Base-by-base conservation (phyloP, 2,329 filamentous ascomycete species). In the Xylariaceae sp. region DNA sequence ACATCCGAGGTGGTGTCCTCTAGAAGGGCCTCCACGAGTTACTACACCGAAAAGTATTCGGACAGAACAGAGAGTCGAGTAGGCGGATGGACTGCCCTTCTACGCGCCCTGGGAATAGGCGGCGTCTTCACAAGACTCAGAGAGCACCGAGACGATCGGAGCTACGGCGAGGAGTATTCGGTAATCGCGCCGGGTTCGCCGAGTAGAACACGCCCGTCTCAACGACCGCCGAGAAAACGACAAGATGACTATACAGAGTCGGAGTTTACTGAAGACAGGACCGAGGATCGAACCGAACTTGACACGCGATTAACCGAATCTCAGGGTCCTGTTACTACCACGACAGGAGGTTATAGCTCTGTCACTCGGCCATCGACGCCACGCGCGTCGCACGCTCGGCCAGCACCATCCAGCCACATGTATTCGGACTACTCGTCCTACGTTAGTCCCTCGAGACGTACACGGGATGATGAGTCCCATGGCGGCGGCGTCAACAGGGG, bases 41-140 rank as follows among this genome's bases (percentile, higher is more conserved):
- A 85, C 64, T 87, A 85, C 63, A 74, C 88, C 45, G 87, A 91
- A 64, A 90, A 91, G 70, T 82, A 82, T 59, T 82, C 82, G 0
- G 80, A 85, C n/a, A 72, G 75, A 55, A 64, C 68, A 49, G 75
- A 75, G 23, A 77, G 73, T 42, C 64, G 68, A 57, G 65, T 68
- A 71, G 76, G 78, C 3, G 80, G 82, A 15, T 85, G 71, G 82
- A 82, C 67, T 83, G 81, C 55, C 61, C 90, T 1, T 72, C 88
- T 11, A 80, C 82, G 84, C 0, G 76, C 82, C 4, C 71, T 87
- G 1, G 88, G 88, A 15, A 86, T 82, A 6, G 84, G 82, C 15
- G 83, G 83, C 35, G 73, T 90, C 13, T 78, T 82, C 2, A 85
- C 84, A 61, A 83, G 78, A 50, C 76, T 85, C 53, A 80, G 82